Conservation (phyloP, 129 eudicot genomes). For the Flaveria brownii region DNA sequence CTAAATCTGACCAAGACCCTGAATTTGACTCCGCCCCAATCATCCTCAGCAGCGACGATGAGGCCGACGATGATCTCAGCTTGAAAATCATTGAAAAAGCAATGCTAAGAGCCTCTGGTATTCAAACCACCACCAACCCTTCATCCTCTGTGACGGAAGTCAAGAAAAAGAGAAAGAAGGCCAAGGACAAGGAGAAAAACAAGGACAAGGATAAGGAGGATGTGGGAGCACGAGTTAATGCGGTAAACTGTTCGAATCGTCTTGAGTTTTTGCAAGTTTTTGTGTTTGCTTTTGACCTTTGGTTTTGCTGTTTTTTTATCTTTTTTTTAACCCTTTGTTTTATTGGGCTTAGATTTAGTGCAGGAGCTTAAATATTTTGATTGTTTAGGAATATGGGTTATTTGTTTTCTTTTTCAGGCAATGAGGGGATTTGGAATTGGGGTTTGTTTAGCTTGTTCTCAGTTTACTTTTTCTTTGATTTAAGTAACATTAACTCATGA, state of each 20-base stretch:
- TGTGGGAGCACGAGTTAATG: slow-evolving; percentile 17
- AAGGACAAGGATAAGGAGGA: slow-evolving; percentile 30
- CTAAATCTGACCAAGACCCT: slow-evolving; percentile 26
- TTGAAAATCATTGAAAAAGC: slow-evolving; percentile 69
- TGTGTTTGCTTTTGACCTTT: background rate
- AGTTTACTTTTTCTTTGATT: background rate
- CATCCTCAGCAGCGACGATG: slow-evolving; percentile 48
- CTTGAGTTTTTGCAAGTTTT: background rate
- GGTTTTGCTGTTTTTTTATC: background rate
- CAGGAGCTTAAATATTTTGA: background rate
- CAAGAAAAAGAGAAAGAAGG: slow-evolving; percentile 45
- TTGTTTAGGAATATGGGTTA: background rate
- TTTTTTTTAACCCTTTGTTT: too few species aligned
- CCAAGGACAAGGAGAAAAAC: slow-evolving; percentile 33
- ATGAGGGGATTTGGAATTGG: background rate
- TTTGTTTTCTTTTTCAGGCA: slow-evolving; percentile 19
- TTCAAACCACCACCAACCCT: background rate
- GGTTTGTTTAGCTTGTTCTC: background rate
- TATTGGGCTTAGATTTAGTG: background rate
- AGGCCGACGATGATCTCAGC: slow-evolving; percentile 81
- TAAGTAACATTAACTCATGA: background rate
- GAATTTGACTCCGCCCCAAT: slow-evolving; percentile 20
- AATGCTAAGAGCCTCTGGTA: slow-evolving; percentile 35
- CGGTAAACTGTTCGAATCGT: slow-evolving; percentile 44
- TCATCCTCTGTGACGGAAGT: slow-evolving; percentile 19